Percentiles rank a stretch among this genome's conserved stretches.
Evolutionary conservation across 2,329 filamentous ascomycete genomes (phyloP).

Genomic region (Xylaria sp.): DNA sequence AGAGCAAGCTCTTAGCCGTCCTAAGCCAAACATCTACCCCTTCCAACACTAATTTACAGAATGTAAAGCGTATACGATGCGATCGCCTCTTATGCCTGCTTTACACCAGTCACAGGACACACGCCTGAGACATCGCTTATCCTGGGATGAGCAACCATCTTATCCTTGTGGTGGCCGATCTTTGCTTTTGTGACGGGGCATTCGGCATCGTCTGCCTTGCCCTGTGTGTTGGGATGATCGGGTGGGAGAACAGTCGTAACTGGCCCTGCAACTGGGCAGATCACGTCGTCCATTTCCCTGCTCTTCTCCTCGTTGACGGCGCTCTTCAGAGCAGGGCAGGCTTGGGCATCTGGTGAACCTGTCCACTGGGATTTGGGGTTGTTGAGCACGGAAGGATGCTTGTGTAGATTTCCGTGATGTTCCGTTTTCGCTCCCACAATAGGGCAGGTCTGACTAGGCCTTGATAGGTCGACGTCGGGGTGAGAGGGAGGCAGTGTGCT

Average conservation of each 20-base stretch:
- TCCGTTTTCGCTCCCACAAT: slow-evolving; percentile 57
- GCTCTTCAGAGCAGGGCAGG: slow-evolving; percentile 53
- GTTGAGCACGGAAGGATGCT: slow-evolving; percentile 53
- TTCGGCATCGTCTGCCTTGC: slow-evolving; percentile 47
- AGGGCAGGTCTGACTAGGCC: slow-evolving; percentile 56
- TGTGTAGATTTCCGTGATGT: slow-evolving; percentile 55
- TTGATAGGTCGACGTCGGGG: slow-evolving; percentile 55
- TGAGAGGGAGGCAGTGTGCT: slow-evolving; percentile 54
- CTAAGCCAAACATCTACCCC: neutral
- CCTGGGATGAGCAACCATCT: slow-evolving; percentile 52
- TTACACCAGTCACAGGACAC: slow-evolving; percentile 55
- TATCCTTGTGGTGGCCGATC: slow-evolving; percentile 57
- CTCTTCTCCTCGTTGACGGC: slow-evolving; percentile 53
- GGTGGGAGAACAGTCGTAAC: slow-evolving; percentile 57
- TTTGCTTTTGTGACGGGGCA: slow-evolving; percentile 58
- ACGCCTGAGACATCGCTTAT: slow-evolving; percentile 50
- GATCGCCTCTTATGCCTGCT: slow-evolving; percentile 22
- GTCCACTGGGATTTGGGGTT: slow-evolving; percentile 41
- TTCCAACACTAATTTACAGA: slow-evolving; percentile 8
- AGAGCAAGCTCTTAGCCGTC: neutral
- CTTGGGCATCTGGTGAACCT: slow-evolving; percentile 51
- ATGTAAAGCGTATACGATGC: neutral
- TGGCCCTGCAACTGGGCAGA: slow-evolving; percentile 57
- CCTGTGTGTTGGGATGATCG: slow-evolving; percentile 53
- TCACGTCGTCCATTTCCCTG: slow-evolving; percentile 56